Evolutionary conservation across 1,139 yeast genomes (phyloP), one percentile per base, ranked within the genome.

Genomic region (Geotrichum reessii): DNA sequence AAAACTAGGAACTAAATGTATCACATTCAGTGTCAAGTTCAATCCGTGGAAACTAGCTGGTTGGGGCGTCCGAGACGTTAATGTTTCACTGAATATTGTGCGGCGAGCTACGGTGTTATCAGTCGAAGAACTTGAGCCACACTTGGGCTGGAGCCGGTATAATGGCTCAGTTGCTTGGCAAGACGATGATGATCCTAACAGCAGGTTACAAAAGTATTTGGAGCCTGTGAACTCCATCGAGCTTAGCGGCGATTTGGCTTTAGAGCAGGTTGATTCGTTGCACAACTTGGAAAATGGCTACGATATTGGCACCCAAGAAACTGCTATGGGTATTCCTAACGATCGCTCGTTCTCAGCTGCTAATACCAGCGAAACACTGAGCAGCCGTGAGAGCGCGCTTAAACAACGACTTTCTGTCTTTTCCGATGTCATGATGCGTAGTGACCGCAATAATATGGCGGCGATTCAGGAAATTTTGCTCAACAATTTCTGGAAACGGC

Each of bases 1-100:
- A 9, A 37, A n/a, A 9, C 44, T n/a, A 7, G 44, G 44, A 9
- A 57, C 58, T 3, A 52, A 58, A 14, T 63, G 65, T 40, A 40
- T 63, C 12, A 63, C 67, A 6, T 61, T 65, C 46, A 55, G 63
- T 12, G 60, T 63, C 3, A 25, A 49, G 9, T 47, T 62, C 25
- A 56, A 58, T 21, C 62, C 64, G 2, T 59, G 59, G 58, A 59
- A 62, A 8, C 50, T 61, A 14, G 44, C 58, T 3, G 47, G 31
- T 9, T 59, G 62, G 63, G 53, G 54, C 8, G 19, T 53, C 9
- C 48, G 37, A 8, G 58, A 61, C 52, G 50, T 59, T 17, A 17
- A 47, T 7, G 58, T 61, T 2, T 48, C 62, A 27, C 31, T 54
- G 19, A 60, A 62, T 1, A 46, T 40, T n/a, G 52, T 61, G 2